Evolutionary conservation across 768 basidiomycete genomes (phyloP).

Genomic region (Pleurotus platypus): DNA sequence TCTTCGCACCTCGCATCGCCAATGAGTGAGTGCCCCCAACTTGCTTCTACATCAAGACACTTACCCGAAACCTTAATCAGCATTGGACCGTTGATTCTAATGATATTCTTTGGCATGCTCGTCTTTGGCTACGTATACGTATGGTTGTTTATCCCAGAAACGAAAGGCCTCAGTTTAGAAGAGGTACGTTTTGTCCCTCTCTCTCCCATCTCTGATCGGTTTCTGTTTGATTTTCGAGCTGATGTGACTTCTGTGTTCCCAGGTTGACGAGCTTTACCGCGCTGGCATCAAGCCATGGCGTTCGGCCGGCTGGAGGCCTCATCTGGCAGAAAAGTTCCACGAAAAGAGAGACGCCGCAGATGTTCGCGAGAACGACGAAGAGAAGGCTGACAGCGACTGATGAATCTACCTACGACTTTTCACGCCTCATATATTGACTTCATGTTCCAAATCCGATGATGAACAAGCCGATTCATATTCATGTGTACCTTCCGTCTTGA

Average conservation of each 20-base stretch:
- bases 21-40: conserved; percentile 30
- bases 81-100: conserved; percentile 70
- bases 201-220: not conserved
- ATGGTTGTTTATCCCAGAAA: conserved; percentile 77
- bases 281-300: conserved; percentile 67
- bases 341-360: conserved; percentile 19
- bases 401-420: no score
- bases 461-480: no score
- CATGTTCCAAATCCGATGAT: no score
- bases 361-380: conserved; percentile 13
- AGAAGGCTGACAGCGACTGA: conserved; percentile 1
- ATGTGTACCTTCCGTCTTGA: no score
- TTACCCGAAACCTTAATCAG: conserved; percentile 20
- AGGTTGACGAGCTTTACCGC: conserved; percentile 76
- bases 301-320: conserved; percentile 56
- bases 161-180: conserved; percentile 72
- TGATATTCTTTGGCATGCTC: conserved; percentile 77
- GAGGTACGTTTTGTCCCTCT: conserved; percentile 37
- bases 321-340: conserved; percentile 38
- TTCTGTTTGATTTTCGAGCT: not conserved
- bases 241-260: not conserved
- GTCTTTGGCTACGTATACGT: conserved; percentile 69
- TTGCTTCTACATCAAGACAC: not conserved
- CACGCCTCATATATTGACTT: no score
- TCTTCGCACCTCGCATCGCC: conserved; percentile 70